Conservation (phyloP, 768 basidiomycete species). For the Pleurotus tuoliensis region DNA sequence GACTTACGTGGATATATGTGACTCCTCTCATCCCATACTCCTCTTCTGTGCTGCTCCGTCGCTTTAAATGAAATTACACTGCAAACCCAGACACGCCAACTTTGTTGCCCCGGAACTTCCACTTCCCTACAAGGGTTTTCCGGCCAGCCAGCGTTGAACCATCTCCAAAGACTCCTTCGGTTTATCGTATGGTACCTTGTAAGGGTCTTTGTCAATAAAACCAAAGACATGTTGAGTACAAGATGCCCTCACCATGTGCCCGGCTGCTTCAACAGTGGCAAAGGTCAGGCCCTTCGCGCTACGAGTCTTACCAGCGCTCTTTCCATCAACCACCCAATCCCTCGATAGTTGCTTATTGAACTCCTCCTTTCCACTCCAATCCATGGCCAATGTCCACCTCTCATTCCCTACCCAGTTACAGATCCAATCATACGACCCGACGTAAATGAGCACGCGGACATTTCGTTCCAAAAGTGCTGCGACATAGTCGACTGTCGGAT, state of each 20-base stretch:
- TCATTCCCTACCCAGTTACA: conserved; percentile 68
- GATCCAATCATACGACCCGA: conserved; percentile 52
- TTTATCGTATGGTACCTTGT: conserved; percentile 59
- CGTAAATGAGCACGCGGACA: conserved; percentile 50
- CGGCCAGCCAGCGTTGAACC: conserved; percentile 8
- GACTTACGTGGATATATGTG: too few species aligned
- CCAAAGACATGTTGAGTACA: neutral
- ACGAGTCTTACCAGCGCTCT: conserved; percentile 54
- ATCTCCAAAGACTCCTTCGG: conserved; percentile 40
- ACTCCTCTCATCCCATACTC: too few species aligned
- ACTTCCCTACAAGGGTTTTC: neutral
- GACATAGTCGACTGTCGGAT: conserved; percentile 41
- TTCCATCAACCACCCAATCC: conserved; percentile 54
- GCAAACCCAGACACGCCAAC: too few species aligned
- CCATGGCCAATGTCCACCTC: conserved; percentile 51
- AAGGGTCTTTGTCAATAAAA: neutral
- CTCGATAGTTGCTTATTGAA: conserved; percentile 40
- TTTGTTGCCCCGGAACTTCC: too few species aligned
- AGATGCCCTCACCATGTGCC: conserved; percentile 54
- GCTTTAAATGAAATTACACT: too few species aligned
- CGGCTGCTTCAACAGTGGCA: conserved; percentile 54
- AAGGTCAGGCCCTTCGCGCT: conserved; percentile 52
- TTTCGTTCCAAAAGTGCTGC: conserved; percentile 41
- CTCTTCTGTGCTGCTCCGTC: too few species aligned
- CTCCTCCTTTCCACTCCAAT: conserved; percentile 54